phyloP scores from a whole-genome alignment of 192 early-diverging fungal genomes.

The Pilaira anomala region DNA sequence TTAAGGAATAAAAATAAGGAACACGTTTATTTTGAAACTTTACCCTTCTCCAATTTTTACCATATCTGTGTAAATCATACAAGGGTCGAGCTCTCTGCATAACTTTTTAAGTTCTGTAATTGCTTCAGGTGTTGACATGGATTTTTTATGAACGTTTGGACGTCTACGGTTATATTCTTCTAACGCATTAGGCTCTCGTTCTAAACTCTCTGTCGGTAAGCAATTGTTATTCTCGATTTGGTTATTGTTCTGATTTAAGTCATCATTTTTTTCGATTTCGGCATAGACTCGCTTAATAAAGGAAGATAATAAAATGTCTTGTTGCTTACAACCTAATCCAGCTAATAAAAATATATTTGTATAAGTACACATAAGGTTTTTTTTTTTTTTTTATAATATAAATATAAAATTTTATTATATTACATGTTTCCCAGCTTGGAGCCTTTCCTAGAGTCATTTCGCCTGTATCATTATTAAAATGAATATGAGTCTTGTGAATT shows the following conservation, averaged over 20 bases:
- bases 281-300: slow-evolving; percentile 17
- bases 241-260: not conserved
- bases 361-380: not conserved
- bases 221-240: too few relatives aligned
- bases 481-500: slow-evolving; percentile 13
- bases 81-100: slow-evolving; percentile 1
- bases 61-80: slow-evolving; percentile 64
- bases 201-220: not conserved
- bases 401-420: not conserved
- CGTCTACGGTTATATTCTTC: not conserved
- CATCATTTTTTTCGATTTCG: slow-evolving; percentile 9
- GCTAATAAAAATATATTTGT: not conserved
- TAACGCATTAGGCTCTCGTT: not conserved
- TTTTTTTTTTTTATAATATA: not conserved
- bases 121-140: not conserved
- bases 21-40: not conserved
- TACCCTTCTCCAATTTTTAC: slow-evolving; percentile 91
- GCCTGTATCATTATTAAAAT: slow-evolving; percentile 7
- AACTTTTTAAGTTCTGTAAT: not conserved
- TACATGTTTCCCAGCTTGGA: slow-evolving; percentile 13
- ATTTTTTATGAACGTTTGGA: not conserved
- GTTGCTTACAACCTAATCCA: not conserved
- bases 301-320: slow-evolving; percentile 8
- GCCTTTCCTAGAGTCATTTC: slow-evolving; percentile 3
- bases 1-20: not conserved